Evolutionary conservation across 2,329 filamentous ascomycete genomes (phyloP).

Genomic region (Phaeophleospora eucalypticola): DNA sequence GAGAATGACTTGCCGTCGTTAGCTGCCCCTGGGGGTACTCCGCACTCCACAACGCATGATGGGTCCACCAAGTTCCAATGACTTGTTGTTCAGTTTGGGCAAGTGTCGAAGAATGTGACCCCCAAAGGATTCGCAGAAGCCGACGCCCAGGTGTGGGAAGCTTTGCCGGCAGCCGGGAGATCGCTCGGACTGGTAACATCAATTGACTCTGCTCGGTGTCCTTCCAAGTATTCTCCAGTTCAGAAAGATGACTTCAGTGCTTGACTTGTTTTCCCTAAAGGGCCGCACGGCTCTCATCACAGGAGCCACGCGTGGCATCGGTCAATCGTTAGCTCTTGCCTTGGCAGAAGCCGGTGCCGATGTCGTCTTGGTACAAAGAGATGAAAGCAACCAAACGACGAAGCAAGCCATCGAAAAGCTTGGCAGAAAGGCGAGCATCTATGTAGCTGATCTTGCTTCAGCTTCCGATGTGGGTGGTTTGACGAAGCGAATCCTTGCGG

Average conservation of each 20-base stretch:
- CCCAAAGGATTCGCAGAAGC: too few relatives aligned
- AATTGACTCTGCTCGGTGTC: neutral
- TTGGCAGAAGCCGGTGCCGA: slow-evolving; percentile 49
- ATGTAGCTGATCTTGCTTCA: slow-evolving; percentile 64
- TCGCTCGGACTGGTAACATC: neutral
- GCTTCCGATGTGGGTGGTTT: slow-evolving; percentile 55
- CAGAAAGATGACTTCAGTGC: slow-evolving; percentile 30
- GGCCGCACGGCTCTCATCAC: slow-evolving; percentile 48
- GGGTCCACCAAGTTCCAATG: too few relatives aligned
- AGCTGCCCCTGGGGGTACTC: too few relatives aligned
- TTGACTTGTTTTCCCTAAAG: slow-evolving; percentile 45
- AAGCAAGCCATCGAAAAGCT: slow-evolving; percentile 59
- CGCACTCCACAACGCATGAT: too few relatives aligned
- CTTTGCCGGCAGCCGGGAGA: too few relatives aligned
- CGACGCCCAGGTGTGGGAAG: too few relatives aligned
- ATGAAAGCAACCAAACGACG: slow-evolving; percentile 53
- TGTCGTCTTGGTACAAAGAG: slow-evolving; percentile 52
- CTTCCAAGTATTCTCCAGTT: neutral
- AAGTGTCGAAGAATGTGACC: too few relatives aligned
- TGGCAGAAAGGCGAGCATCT: slow-evolving; percentile 63
- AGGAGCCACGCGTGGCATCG: slow-evolving; percentile 48
- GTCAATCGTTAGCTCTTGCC: slow-evolving; percentile 47
- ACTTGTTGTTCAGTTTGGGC: too few relatives aligned
- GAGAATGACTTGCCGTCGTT: too few relatives aligned
- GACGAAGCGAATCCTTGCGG: slow-evolving; percentile 56